Base-by-base conservation (phyloP, 306 rosid genomes). In the Amphicarpaea edgeworthii region DNA sequence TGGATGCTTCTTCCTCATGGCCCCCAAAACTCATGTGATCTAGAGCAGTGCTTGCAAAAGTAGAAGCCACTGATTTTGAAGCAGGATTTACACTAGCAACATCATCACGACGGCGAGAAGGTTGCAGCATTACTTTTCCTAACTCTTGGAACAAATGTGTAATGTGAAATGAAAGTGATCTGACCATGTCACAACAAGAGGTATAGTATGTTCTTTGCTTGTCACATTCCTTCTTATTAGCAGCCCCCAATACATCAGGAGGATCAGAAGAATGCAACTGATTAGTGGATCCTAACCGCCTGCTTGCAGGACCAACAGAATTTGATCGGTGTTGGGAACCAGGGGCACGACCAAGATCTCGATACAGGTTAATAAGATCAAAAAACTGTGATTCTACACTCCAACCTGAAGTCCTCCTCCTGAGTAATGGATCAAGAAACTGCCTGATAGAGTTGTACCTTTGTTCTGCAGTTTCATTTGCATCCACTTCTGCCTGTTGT, bases 81-180 rank as follows among this genome's bases (percentile, higher is more conserved):
- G 98, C 81, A 58, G 97, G 86, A 12, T 90, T 91, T 67, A 90
- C 88, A 81, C 72, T 94, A 58, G 84, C 89, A 84, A 84, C 68
- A 78, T 94, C 98, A 79, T 94, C 98, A 28, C 96, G 96, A 42
- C 97, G 91, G 73, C 98, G 98, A 80, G 96, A 90, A 61, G 98
- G 97, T 73, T 83, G 89, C 83, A 87, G 61, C 98, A 94, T 94
- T 71, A 84, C 92, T 86, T 88, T 91, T 68, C 97, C 98, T 49
- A 94, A 66, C 91, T 94, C 98, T 85, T 94, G 98, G 85, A 94
- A 91, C 88, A 94, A 82, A 87, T 91, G 97, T 72, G 91, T 88
- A 32, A 89, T 86, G 81, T 94, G 97, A 83, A 91, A 91, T 81
- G 98, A 91, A 80, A 94, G 96, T 11, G 98, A 91, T 77, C 90